These are phyloP conservation scores for Medicago truncatula DNA, from an alignment of 306 rosid species.

Conservation along the genomic window MtrunA17r5.0-ANR NC_053045.1:2176501-2177000, in stretches of 20 bases:
- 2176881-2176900: constrained; percentile 64
- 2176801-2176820: constrained; percentile 65
- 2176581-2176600: constrained; percentile 72
- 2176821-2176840: constrained; percentile 79
- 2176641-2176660: constrained; percentile 72
- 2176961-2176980: constrained; percentile 72
- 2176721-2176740: constrained; percentile 67
- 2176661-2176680: constrained; percentile 55
- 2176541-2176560: constrained; percentile 50
- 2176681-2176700: constrained; percentile 58
- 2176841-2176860: constrained; percentile 77
- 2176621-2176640: constrained; percentile 72
- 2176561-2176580: constrained; percentile 60
- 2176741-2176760: constrained; percentile 66
- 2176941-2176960: constrained; percentile 70
- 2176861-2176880: constrained; percentile 74
- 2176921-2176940: constrained; percentile 71
- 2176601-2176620: constrained; percentile 62
- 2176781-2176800: constrained; percentile 70
- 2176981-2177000: constrained; percentile 84
- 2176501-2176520: constrained; percentile 20
- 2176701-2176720: constrained; percentile 65
- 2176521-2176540: constrained; percentile 30
- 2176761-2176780: constrained; percentile 68
- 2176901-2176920: constrained; percentile 63